Percentiles rank a stretch among this genome's conserved stretches.
phyloP scores from a whole-genome alignment of 2,329 filamentous ascomycete genomes.

The Coniochaeta sp. region DNA sequence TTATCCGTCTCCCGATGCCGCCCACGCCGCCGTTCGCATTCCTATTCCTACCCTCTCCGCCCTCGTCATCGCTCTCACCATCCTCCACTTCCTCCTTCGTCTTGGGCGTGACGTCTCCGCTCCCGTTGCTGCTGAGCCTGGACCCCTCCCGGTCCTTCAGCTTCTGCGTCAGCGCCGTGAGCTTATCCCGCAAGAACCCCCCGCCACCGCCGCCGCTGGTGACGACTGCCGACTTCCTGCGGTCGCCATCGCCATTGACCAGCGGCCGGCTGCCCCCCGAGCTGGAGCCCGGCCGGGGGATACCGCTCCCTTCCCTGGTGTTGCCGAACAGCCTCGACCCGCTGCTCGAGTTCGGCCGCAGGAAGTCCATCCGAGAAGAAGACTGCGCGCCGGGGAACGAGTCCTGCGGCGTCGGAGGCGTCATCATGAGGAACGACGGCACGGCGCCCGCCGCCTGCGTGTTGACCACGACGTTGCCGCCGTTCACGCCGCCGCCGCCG shows the following conservation, averaged over 20 bases:
- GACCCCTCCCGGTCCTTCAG: slow-evolving; percentile 16
- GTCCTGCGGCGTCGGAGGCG: slow-evolving; percentile 17
- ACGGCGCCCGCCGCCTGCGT: slow-evolving; percentile 16
- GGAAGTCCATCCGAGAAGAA: slow-evolving; percentile 7
- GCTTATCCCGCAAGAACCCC: slow-evolving; percentile 27
- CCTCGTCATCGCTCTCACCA: not conserved
- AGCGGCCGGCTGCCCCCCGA: slow-evolving; percentile 7
- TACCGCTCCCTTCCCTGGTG: not conserved
- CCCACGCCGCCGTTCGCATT: not conserved
- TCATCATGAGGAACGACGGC: slow-evolving; percentile 23
- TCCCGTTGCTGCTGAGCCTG: slow-evolving; percentile 12
- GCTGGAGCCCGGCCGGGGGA: slow-evolving; percentile 1
- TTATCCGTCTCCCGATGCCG: not conserved
- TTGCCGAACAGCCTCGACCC: slow-evolving; percentile 1
- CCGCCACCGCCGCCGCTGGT: slow-evolving; percentile 10
- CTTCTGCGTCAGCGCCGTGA: slow-evolving; percentile 20
- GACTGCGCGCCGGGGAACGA: slow-evolving; percentile 5
- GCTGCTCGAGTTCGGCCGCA: not conserved
- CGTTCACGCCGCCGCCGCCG: not conserved
- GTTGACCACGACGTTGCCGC: slow-evolving; percentile 9
- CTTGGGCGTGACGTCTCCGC: not conserved
- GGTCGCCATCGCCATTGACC: slow-evolving; percentile 10
- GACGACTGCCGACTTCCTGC: slow-evolving; percentile 12
- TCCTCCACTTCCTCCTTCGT: slow-evolving; percentile 14
- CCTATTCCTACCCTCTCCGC: not conserved